phyloP scores from a whole-genome alignment of 352 stramenopile genomes.

The Pythium dissotocum region DNA sequence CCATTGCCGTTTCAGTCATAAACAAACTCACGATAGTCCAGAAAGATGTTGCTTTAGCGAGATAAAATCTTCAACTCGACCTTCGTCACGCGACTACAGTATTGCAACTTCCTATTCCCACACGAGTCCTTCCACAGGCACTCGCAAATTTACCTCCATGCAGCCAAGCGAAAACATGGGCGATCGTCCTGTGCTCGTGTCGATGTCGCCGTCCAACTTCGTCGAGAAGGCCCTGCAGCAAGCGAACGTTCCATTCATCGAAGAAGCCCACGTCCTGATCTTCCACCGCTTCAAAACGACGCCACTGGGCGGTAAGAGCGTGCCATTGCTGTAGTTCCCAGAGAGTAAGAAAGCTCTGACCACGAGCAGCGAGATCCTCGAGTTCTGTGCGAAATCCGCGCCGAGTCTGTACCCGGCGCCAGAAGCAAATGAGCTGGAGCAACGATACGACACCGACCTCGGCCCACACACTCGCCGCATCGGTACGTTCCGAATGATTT shows the following conservation, averaged over 20 bases:
- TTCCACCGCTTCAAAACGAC: conserved; percentile 47
- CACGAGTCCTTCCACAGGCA: not conserved
- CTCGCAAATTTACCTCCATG: not conserved
- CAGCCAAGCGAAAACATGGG: not conserved
- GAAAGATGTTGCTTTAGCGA: too few relatives aligned
- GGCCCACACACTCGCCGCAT: conserved; percentile 34
- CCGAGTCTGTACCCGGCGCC: conserved; percentile 41
- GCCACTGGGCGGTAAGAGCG: conserved; percentile 42
- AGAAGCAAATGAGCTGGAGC: conserved; percentile 41
- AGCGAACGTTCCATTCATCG: conserved; percentile 40
- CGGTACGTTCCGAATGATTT: conserved; percentile 21
- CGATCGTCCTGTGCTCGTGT: conserved; percentile 34
- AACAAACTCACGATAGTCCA: not conserved
- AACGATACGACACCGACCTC: conserved; percentile 43
- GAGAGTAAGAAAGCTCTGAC: conserved; percentile 26
- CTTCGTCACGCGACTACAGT: too few relatives aligned
- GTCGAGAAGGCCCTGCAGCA: conserved; percentile 58
- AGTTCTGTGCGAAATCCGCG: conserved; percentile 35
- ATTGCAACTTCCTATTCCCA: not conserved
- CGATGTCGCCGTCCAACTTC: conserved; percentile 60
- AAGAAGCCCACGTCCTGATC: conserved; percentile 49
- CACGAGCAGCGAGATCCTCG: conserved; percentile 47
- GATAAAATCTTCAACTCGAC: too few relatives aligned
- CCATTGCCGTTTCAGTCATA: not conserved
- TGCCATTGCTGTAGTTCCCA: conserved; percentile 41